Conservation (phyloP, 192 early-diverging fungal species). For the Coemansia sp. region DNA sequence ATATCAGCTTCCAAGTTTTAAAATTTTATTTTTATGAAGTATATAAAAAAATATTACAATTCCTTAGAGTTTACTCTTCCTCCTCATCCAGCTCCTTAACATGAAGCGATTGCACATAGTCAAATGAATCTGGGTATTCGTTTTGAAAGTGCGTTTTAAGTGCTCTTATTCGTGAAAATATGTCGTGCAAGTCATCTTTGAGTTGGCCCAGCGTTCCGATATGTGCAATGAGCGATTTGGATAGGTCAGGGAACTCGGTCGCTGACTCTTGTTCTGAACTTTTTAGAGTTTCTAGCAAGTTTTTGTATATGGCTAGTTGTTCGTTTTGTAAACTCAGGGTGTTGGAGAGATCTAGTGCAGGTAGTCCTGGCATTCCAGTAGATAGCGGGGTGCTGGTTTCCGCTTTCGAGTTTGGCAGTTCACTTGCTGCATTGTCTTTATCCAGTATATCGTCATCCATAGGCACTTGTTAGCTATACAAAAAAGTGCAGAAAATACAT, state of each 20-base stretch:
- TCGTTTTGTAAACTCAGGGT: conserved; percentile 25
- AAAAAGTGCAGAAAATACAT: too few relatives aligned
- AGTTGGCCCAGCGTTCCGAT: conserved; percentile 22
- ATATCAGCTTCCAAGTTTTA: neutral
- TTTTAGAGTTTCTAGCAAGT: conserved; percentile 24
- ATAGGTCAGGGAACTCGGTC: conserved; percentile 29
- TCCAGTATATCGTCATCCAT: too few relatives aligned
- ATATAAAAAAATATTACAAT: conserved; percentile 1
- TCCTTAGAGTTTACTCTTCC: conserved; percentile 9
- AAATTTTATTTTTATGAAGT: too few relatives aligned
- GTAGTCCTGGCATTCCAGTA: conserved; percentile 23
- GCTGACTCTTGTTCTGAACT: conserved; percentile 39
- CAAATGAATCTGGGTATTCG: conserved; percentile 35
- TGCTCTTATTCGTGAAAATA: conserved; percentile 38
- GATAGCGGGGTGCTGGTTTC: conserved; percentile 10
- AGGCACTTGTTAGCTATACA: too few relatives aligned
- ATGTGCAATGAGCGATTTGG: conserved; percentile 27
- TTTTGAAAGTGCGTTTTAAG: conserved; percentile 32
- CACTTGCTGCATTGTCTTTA: too few relatives aligned
- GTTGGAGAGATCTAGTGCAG: conserved; percentile 22
- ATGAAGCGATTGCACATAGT: conserved; percentile 48
- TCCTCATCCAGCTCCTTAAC: conserved; percentile 41
- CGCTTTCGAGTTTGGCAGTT: neutral
- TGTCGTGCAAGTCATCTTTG: conserved; percentile 40
- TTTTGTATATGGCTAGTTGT: conserved; percentile 32